Evolutionary conservation across 2,329 filamentous ascomycete genomes (phyloP).

Genomic region (Aspergillus alliaceus): DNA sequence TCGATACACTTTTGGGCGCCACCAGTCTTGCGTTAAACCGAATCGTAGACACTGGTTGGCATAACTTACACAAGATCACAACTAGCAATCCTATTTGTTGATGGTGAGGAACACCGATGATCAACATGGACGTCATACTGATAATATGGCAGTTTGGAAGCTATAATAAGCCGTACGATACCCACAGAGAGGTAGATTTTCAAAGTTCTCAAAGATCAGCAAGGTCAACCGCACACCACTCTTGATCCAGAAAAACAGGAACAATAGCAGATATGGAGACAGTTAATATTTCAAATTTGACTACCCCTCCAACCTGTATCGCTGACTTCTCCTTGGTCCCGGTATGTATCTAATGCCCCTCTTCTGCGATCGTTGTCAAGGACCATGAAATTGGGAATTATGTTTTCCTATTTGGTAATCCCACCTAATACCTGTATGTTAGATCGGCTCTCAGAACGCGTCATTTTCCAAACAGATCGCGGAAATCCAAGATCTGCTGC

Average conservation of each 20-base stretch:
- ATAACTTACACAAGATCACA: not conserved
- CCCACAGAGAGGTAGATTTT: not conserved
- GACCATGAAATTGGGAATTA: not conserved
- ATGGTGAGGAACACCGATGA: not conserved
- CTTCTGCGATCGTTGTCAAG: not conserved
- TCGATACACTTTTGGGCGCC: not conserved
- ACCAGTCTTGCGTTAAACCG: not conserved
- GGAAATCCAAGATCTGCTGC: constrained; percentile 76
- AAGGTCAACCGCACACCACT: not conserved
- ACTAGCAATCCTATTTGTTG: not conserved
- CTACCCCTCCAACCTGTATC: constrained; percentile 69
- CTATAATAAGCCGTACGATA: not conserved
- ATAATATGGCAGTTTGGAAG: not conserved
- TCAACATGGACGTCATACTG: not conserved
- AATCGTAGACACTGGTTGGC: not conserved
- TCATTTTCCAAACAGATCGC: constrained; percentile 80
- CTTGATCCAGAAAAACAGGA: not conserved
- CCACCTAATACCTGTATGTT: not conserved
- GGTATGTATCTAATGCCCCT: constrained; percentile 11
- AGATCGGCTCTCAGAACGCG: constrained; percentile 69
- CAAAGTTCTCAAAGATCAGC: not conserved
- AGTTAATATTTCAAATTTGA: constrained; percentile 14
- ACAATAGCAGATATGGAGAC: constrained; percentile 11
- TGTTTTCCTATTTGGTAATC: not conserved
- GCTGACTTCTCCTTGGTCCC: constrained; percentile 87